phyloP scores from a whole-genome alignment of 208 protist species.

The Leishmania martiniquensis region DNA sequence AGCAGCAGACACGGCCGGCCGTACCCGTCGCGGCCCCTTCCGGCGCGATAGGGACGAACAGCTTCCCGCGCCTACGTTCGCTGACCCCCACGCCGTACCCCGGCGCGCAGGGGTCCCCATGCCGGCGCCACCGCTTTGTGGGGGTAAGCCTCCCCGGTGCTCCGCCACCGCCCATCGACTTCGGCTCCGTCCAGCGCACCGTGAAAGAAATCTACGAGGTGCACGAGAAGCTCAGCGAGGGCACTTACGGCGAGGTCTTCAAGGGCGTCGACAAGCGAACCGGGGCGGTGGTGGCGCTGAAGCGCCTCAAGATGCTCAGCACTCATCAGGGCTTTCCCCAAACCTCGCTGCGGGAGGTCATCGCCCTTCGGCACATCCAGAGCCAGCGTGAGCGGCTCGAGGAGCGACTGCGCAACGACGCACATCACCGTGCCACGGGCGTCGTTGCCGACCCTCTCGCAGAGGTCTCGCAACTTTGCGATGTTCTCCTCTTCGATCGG shows the following conservation, averaged over 20 bases:
- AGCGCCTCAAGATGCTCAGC: slow-evolving; percentile 83
- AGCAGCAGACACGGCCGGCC: background rate
- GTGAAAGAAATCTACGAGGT: slow-evolving; percentile 74
- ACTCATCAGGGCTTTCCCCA: slow-evolving; percentile 88
- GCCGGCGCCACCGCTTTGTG: slow-evolving; percentile 49
- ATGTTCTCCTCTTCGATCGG: slow-evolving; percentile 74
- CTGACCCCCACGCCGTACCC: slow-evolving; percentile 49
- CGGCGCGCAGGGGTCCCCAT: slow-evolving; percentile 28
- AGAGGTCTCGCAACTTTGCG: slow-evolving; percentile 69
- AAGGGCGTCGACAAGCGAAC: slow-evolving; percentile 53
- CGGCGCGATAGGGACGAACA: background rate
- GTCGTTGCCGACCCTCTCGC: slow-evolving; percentile 44
- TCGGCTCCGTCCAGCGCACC: slow-evolving; percentile 50
- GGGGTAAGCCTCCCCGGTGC: slow-evolving; percentile 59
- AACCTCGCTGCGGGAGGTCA: slow-evolving; percentile 89
- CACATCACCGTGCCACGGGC: background rate
- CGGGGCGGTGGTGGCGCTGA: slow-evolving; percentile 71
- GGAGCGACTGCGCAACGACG: slow-evolving; percentile 15
- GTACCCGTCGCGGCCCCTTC: background rate
- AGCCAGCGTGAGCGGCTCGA: slow-evolving; percentile 48
- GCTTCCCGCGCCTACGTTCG: slow-evolving; percentile 24
- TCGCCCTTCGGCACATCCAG: slow-evolving; percentile 78
- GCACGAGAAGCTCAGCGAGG: slow-evolving; percentile 94
- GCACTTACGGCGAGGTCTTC: slow-evolving; percentile 97
- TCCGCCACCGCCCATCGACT: slow-evolving; percentile 48